Evolutionary conservation across 306 rosid species (phyloP).

Genomic region (Dalbergia oliveri): DNA sequence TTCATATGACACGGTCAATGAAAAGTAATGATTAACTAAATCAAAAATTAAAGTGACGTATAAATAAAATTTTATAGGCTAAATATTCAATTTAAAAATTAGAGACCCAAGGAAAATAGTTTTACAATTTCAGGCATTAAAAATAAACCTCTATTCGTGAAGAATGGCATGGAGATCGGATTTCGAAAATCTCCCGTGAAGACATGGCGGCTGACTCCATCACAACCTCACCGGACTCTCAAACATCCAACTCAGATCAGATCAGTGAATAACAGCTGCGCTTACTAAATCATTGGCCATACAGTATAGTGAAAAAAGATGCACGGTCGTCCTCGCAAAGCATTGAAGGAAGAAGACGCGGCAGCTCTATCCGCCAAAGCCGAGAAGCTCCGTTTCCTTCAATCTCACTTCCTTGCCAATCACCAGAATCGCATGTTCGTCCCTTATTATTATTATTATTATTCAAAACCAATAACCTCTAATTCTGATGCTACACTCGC

Average conservation of each 20-base stretch:
- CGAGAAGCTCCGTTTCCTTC: slow-evolving; percentile 74
- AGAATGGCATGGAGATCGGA: neutral
- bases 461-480: too few species aligned
- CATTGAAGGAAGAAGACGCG: slow-evolving; percentile 72
- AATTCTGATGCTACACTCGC: too few species aligned
- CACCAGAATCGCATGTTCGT: slow-evolving; percentile 65
- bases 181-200: neutral
- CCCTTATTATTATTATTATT: neutral
- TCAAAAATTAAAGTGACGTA: too few species aligned
- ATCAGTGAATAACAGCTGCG: neutral
- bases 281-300: neutral
- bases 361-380: slow-evolving; percentile 66
- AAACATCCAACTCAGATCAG: too few species aligned
- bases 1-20: too few species aligned
- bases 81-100: too few species aligned
- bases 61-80: too few species aligned
- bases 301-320: slow-evolving; percentile 44
- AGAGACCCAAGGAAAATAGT: too few species aligned
- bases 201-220: neutral
- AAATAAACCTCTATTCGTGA: too few species aligned
- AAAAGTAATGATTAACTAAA: too few species aligned
- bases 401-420: slow-evolving; percentile 69
- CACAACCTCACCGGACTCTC: neutral
- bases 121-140: too few species aligned
- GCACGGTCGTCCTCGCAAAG: slow-evolving; percentile 91